Evolutionary conservation across 306 rosid genomes (phyloP), one percentile per base, ranked within the genome.

Genomic region (Parietaria judaica): DNA sequence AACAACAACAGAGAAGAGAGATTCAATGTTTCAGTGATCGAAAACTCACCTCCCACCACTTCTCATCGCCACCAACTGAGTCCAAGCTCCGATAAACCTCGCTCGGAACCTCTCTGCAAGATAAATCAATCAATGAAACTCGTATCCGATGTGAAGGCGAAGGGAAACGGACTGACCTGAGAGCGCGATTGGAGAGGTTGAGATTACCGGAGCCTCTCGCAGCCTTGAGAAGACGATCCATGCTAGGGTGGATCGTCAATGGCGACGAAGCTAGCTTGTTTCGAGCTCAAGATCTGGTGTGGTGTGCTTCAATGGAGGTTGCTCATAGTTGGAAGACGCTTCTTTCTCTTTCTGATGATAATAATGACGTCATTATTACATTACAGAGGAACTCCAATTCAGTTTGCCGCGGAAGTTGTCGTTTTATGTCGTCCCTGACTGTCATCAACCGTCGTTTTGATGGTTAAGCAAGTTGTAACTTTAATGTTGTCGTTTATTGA

Each of bases 181-280:
- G 87, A 57, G 90, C 78, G 67, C 97, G 96, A 71, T 87, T 91
- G 6, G 97, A 91, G 71, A 91, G 96, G 80, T 91, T 91, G 73
- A 91, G 96, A 64, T 96, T 87, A 58, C 97, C 96, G 6, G 97
- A 91, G 36, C 87, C 73, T 76, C 95, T 80, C 10, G 97, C 97
- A 49, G 92, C 83, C 80, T 83, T 91, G 64, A 91, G 79, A 38
- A 85, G 61, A 39, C 97, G 91, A 78, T 87, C 91, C 97, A 91
- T 87, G 16, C 66, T 36, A 31, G 45, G 9, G 44, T 39, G 4
- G 44, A 39, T 41, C 45, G 45, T 1, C 45, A 59, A 16, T n/a
- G 41, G 36, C 13, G 61, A 3, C 13, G 37, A 53, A 16, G 44
- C 11, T 59, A 14, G 14, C n/a, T 8, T n/a, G n/a, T n/a, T 43